Evolutionary conservation across 2,329 filamentous ascomycete species (phyloP), one percentile per base, ranked within the genome.

Genomic region (Chaetomium sp.): DNA sequence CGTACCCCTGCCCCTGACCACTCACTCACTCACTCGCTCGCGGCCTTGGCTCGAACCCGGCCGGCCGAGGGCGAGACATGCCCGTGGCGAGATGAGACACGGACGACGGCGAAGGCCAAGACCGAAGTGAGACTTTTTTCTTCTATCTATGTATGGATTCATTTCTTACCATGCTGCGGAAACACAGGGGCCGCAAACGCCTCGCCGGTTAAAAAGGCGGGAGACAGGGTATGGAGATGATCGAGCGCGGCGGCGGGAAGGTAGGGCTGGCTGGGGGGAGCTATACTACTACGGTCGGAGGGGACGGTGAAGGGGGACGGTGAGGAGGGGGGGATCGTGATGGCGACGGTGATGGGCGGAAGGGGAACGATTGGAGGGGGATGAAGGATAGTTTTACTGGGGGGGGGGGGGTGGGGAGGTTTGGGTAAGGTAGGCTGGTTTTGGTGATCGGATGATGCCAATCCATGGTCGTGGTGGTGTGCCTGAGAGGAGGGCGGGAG

Each of bases 281-380:
- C 38, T 6, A 29, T 29, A 29, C 27, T 29, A 29, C 6, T 29
- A 29, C 27, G n/a, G 38, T 16, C 38, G 38, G 38, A 16, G 4
- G 13, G 19, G 16, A 42, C 38, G 38, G 35, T 42, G 35, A 42
- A 6, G 33, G 33, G 5, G 16, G 35, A 42, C 19, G 16, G 16
- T 19, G 16, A 19, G 13, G 16, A 42, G 38, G 38, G 3, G 12
- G 33, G 1, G 16, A 38, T 4, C 3, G 29, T 33, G 49, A 51
- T 25, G 53, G 53, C n/a, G 21, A 42, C 25, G 49, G 21, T 51
- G 49, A 51, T 56, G 53, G 53, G 31, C n/a, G 53, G 53, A 13
- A 35, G 49, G n/a, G 25, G 6, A 35, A 58, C 53, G 60, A 65
- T 65, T 65, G 64, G 60, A 62, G 54, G 35, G n/a, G 53, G 49